Conservation (phyloP, 768 basidiomycete genomes). For the Lyophyllum shimeji region DNA sequence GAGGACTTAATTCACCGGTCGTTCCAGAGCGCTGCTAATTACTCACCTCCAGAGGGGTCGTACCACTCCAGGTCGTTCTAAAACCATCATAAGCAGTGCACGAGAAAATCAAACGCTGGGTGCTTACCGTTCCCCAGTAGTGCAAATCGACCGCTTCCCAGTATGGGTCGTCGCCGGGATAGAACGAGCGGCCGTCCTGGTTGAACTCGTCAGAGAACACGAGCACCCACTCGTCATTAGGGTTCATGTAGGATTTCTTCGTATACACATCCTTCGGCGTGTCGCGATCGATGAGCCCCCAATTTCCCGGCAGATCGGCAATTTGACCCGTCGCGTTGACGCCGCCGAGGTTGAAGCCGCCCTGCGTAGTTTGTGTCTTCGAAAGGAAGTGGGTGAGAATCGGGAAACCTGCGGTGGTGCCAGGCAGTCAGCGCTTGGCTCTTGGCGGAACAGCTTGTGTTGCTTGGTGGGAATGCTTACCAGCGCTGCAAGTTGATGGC, state of each 20-base stretch:
- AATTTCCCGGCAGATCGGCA: constrained; percentile 55
- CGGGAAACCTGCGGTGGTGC: constrained; percentile 40
- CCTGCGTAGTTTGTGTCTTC: constrained; percentile 41
- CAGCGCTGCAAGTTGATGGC: constrained; percentile 31
- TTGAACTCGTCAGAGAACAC: constrained; percentile 88
- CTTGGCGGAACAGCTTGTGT: constrained; percentile 7
- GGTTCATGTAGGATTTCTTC: constrained; percentile 55
- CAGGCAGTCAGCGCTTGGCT: neutral
- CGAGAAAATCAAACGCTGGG: constrained; percentile 5
- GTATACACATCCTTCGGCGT: constrained; percentile 63
- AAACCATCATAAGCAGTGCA: neutral
- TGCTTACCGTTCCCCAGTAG: constrained; percentile 62
- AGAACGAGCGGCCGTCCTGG: constrained; percentile 66
- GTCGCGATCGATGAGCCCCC: constrained; percentile 71
- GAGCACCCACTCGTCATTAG: constrained; percentile 47
- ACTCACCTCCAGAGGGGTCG: constrained; percentile 49
- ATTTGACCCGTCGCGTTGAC: constrained; percentile 75
- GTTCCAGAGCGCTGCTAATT: neutral
- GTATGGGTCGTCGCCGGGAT: constrained; percentile 67
- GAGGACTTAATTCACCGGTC: neutral
- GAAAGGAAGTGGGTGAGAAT: constrained; percentile 44
- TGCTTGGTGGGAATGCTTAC: constrained; percentile 21
- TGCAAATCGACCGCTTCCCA: constrained; percentile 62
- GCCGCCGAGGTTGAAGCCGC: constrained; percentile 75
- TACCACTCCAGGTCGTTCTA: constrained; percentile 80